Evolutionary conservation across 768 basidiomycete species (phyloP), one percentile per base, ranked within the genome.

Genomic region (Cyclocybe cylindracea): DNA sequence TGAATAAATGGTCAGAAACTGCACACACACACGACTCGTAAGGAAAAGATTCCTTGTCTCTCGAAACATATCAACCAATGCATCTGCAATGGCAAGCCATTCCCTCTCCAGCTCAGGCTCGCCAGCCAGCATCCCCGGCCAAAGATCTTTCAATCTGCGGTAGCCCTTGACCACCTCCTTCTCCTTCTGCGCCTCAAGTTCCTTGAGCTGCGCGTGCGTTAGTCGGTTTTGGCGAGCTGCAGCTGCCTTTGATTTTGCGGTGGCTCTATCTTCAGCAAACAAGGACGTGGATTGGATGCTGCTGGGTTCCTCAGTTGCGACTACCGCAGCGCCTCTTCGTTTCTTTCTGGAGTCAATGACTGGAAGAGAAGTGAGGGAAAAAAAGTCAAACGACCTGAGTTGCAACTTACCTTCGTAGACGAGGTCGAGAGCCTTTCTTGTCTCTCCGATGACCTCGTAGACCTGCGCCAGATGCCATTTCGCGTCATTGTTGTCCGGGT

Each of bases 401-500:
- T 44, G 19, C 34, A 7, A 44, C 70, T 4, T 55, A 91, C 94
- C 92, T 81, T 94, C 81, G 46, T 87, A 86, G 10, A 95, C 88
- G 0, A 97, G 70, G 6, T 89, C 85, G 0, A 97, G 76, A 0
- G 96, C 96, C 62, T 87, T 87, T 11, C 84, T 75, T 1, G 89
- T 85, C 56, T 94, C 83, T 39, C 88, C 85, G 57, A 87, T 70
- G 9, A 91, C 84, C 66, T 99, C 96, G 57, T 93, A 91, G 10
- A 94, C 83, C 56, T 91, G 91, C 0, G 95, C 96, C 0, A 98
- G 78, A 55, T 91, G 89, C 80, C 95, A 86, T 67, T 93, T 94
- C 24, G 86, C 87, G 29, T 94, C 90, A 60, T 85, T 83, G 58
- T 91, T 81, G 0, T 78, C 77, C 0, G 91, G 86, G 64, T 94